Percentiles rank a stretch among this genome's conserved stretches.
These are phyloP conservation scores for Murraya paniculata DNA, from an alignment of 345 rosid genomes.

Conservation along the genomic window DNA sequence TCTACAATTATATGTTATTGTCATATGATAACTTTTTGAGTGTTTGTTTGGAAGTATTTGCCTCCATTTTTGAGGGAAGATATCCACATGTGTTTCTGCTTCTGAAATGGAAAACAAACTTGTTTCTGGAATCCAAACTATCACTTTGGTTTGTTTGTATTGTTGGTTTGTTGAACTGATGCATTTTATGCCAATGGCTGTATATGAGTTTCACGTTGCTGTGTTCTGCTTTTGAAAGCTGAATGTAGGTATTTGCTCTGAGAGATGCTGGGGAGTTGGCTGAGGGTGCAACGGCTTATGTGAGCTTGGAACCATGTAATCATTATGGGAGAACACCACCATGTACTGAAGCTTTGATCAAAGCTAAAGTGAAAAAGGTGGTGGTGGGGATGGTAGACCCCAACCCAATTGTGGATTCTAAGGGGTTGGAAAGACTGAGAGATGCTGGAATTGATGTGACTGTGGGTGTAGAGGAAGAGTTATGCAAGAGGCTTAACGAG, in stretches of 20 bases:
- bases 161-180: not conserved
- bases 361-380: slow-evolving; percentile 78
- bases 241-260: slow-evolving; percentile 73
- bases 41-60: not conserved
- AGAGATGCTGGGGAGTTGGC: slow-evolving; percentile 80
- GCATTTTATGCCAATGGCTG: not conserved
- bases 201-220: not conserved
- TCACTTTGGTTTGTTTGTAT: not conserved
- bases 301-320: slow-evolving; percentile 91
- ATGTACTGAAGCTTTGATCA: slow-evolving; percentile 75
- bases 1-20: not conserved
- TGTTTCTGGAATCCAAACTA: not conserved
- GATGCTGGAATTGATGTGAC: slow-evolving; percentile 68
- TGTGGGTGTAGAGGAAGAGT: slow-evolving; percentile 68
- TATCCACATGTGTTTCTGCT: not conserved
- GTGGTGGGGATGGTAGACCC: slow-evolving; percentile 88
- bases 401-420: slow-evolving; percentile 84
- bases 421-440: slow-evolving; percentile 54
- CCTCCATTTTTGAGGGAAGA: not conserved
- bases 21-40: not conserved
- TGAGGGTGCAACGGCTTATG: slow-evolving; percentile 80
- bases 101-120: not conserved
- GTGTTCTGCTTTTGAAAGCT: not conserved
- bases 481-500: slow-evolving; percentile 78
- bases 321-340: slow-evolving; percentile 94